Evolutionary conservation across 140 eudicot genomes (phyloP), one percentile per base, ranked within the genome.

Genomic region (Cichorium intybus): DNA sequence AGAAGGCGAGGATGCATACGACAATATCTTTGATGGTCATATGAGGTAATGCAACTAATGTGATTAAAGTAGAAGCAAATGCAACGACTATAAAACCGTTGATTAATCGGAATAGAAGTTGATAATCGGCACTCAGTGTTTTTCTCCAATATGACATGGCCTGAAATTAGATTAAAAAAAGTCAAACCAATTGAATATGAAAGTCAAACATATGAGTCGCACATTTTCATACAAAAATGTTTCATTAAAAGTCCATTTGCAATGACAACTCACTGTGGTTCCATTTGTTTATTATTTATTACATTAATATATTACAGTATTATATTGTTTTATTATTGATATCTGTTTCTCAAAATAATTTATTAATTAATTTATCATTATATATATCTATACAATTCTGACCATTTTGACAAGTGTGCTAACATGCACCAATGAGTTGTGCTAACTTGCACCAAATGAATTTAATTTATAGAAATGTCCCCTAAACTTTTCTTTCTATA

Each of bases 1-100:
- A 78, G 79, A 89, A 89, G 0, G 97, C 97, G 15, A 90, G 89
- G 60, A 90, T 82, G 82, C 93, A 87, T 63, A 87, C 77, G 23
- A 90, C 60, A 26, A 90, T 75, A 62, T 90, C 97, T 34, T 64
- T 80, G 21, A 90, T 37, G 11, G 90, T 87, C 97, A 90, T 77
- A 71, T 84, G 82, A n/a, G 83, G 79, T 34, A 84, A 27, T 29
- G 79, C 94, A 29, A 90, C 70, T 47, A 90, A 68, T 28, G 56
- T 69, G n/a, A 82, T 77, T 54, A 90, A 70, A 35, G 81, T 75
- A 4, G 84, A 52, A 27, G 80, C 70, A 54, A 82, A 79, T 5
- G 88, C 80, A 46, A 90, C 66, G 31, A 90, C 88, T 10, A 90
- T 73, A 49, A 80, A 46, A 53, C 86, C 95, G 29, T 90, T 77